A percentile compares a stretch with the other conserved stretches of the same genome.
phyloP scores from a whole-genome alignment of 2,329 filamentous ascomycete species.

The Nigrospora oryzae region DNA sequence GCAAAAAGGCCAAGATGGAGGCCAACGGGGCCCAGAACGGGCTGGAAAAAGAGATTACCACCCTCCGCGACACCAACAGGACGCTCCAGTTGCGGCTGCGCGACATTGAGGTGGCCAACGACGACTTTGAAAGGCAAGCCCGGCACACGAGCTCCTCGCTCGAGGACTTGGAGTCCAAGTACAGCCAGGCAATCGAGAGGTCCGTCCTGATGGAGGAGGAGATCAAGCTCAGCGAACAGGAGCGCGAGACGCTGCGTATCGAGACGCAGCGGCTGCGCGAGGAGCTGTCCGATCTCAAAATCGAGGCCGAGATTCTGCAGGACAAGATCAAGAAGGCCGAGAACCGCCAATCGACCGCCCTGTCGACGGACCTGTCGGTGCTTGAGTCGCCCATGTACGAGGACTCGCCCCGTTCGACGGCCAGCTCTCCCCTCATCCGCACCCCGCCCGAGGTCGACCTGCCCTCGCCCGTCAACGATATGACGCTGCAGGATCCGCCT shows the following conservation, averaged over 20 bases:
- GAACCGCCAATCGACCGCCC: conserved; percentile 45
- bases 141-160: conserved; percentile 92
- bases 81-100: conserved; percentile 75
- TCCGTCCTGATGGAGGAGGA: conserved; percentile 93
- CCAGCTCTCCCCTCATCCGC: conserved; percentile 81
- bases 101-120: conserved; percentile 95
- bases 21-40: conserved; percentile 74
- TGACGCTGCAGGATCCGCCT: conserved; percentile 69
- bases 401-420: conserved; percentile 71
- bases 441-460: conserved; percentile 54
- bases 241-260: conserved; percentile 81
- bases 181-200: conserved; percentile 87
- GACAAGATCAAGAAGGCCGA: conserved; percentile 80
- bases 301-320: conserved; percentile 88
- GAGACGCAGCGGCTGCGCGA: conserved; percentile 84
- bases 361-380: conserved; percentile 54
- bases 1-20: conserved; percentile 89
- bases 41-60: conserved; percentile 93
- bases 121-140: conserved; percentile 95
- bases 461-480: not conserved
- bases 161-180: conserved; percentile 95
- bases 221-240: conserved; percentile 82
- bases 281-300: conserved; percentile 85
- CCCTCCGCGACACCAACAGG: conserved; percentile 75
- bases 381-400: conserved; percentile 67